Percentiles rank a stretch among this genome's conserved stretches.
Conservation (phyloP, 768 basidiomycete genomes). For the Boletus huronensis region DNA sequence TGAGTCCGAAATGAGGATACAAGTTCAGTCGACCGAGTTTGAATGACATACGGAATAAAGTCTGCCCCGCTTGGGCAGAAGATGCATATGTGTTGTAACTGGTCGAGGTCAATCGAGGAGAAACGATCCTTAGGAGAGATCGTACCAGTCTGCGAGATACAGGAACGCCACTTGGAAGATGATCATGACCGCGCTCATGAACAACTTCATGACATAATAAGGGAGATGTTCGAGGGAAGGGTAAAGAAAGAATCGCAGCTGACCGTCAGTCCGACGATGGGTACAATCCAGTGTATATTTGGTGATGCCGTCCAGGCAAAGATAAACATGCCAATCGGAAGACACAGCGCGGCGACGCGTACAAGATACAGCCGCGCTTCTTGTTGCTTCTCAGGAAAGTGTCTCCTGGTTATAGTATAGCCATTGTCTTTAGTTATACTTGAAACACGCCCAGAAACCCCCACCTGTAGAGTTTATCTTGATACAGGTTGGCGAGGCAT, state of each 20-base stretch:
- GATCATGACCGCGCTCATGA: slow-evolving; percentile 38
- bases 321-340: slow-evolving; percentile 61
- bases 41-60: slow-evolving; percentile 38
- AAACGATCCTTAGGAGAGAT: background rate
- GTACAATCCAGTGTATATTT: slow-evolving; percentile 56
- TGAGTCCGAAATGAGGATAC: background rate
- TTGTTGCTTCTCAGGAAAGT: slow-evolving; percentile 29
- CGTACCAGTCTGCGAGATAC: slow-evolving; percentile 51
- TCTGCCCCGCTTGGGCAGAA: slow-evolving; percentile 52
- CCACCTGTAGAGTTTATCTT: slow-evolving; percentile 50
- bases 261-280: slow-evolving; percentile 22
- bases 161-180: slow-evolving; percentile 45
- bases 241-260: background rate
- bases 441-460: background rate
- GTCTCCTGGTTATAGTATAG: slow-evolving; percentile 22
- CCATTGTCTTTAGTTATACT: slow-evolving; percentile 7
- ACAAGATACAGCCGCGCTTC: slow-evolving; percentile 61
- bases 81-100: slow-evolving; percentile 49
- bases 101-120: background rate
- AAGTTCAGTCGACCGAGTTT: background rate
- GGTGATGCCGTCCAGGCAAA: slow-evolving; percentile 66
- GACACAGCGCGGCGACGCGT: slow-evolving; percentile 49
- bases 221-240: background rate
- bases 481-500: slow-evolving; percentile 40
- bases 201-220: slow-evolving; percentile 31